Evolutionary conservation across 768 basidiomycete genomes (phyloP).

Genomic region (Hydnum rufescens): DNA sequence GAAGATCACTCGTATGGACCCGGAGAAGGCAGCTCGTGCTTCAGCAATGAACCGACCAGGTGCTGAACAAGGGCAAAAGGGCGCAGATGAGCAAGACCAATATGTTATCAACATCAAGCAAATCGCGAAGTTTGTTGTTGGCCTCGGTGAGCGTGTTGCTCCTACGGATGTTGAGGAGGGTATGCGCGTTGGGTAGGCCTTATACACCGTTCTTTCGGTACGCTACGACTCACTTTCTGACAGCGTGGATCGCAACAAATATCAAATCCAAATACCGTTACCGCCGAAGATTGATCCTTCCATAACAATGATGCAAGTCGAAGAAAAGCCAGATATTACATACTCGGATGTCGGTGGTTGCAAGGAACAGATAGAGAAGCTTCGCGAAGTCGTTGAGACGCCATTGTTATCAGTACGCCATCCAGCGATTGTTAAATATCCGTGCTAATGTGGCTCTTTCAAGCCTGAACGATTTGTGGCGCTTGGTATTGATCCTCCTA

Average conservation of each 20-base stretch:
- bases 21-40: slow-evolving; percentile 55
- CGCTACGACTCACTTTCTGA: slow-evolving; percentile 21
- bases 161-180: slow-evolving; percentile 99
- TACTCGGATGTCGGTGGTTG: slow-evolving; percentile 97
- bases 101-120: slow-evolving; percentile 99
- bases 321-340: slow-evolving; percentile 95
- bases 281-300: slow-evolving; percentile 99
- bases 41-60: slow-evolving; percentile 60
- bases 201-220: neutral
- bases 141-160: slow-evolving; percentile 86
- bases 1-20: slow-evolving; percentile 82
- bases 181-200: slow-evolving; percentile 93
- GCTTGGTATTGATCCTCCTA: slow-evolving; percentile 96
- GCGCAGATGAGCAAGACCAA: slow-evolving; percentile 98
- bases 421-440: too few species aligned
- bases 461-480: slow-evolving; percentile 98
- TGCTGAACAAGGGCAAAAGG: slow-evolving; percentile 71
- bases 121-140: slow-evolving; percentile 98
- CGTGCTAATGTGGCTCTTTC: slow-evolving; percentile 8
- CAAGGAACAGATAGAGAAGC: slow-evolving; percentile 98
- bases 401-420: slow-evolving; percentile 71
- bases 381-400: slow-evolving; percentile 93
- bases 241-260: slow-evolving; percentile 90
- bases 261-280: slow-evolving; percentile 95
- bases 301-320: slow-evolving; percentile 99